These are phyloP conservation scores for Coccomyxa sp. DNA, from an alignment of 139 green algal species.

Conservation along the genomic window DNA sequence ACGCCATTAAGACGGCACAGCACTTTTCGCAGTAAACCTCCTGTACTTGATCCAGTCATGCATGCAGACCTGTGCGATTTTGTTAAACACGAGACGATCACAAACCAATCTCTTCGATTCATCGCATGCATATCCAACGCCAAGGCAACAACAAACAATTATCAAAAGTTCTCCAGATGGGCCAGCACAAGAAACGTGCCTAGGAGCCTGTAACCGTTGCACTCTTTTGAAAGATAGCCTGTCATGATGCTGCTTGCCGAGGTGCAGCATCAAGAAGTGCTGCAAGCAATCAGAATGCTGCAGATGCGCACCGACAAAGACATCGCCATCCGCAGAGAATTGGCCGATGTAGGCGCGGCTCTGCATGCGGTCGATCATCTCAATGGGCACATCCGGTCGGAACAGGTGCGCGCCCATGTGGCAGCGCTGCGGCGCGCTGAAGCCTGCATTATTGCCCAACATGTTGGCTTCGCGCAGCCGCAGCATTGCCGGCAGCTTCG, in stretches of 20 bases:
- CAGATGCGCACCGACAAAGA: conserved; percentile 68
- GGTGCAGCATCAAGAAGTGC: not conserved
- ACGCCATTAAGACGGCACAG: not conserved
- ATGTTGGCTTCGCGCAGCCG: conserved; percentile 22
- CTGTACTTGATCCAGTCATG: no score
- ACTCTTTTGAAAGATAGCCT: not conserved
- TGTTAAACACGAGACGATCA: not conserved
- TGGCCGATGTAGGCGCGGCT: conserved; percentile 88
- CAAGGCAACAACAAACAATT: not conserved
- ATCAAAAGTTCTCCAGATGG: no score
- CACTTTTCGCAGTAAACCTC: no score
- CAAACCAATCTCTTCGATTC: not conserved
- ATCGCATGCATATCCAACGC: not conserved
- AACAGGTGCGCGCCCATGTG: conserved; percentile 31
- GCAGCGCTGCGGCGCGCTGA: conserved; percentile 18
- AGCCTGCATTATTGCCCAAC: not conserved
- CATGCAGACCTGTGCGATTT: not conserved
- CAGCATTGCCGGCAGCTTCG: conserved; percentile 17
- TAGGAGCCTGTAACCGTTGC: no score
- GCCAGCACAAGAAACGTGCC: no score
- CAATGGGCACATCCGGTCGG: conserved; percentile 16
- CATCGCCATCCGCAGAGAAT: conserved; percentile 69
- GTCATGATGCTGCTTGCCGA: not conserved
- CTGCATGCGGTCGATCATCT: conserved; percentile 53
- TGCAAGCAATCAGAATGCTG: not conserved